Conservation (phyloP, 2,329 filamentous ascomycete species). For the Drechslerella stenobrocha region DNA sequence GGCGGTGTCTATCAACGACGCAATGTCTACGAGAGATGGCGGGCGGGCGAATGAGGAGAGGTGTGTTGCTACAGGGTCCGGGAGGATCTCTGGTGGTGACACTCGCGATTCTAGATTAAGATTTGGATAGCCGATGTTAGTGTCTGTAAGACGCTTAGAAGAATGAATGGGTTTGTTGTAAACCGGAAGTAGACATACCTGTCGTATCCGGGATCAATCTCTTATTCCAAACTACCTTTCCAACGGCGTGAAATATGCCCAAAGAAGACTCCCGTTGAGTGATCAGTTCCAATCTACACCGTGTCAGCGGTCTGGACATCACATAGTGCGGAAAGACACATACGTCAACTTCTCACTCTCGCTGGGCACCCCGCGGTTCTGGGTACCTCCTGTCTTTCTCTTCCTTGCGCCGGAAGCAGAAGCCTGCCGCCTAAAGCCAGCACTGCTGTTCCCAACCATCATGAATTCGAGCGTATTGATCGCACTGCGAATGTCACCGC, state of each 20-base stretch:
- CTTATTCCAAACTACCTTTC: slow-evolving; percentile 96
- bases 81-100: slow-evolving; percentile 28
- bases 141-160: no score
- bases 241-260: slow-evolving; percentile 93
- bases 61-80: slow-evolving; percentile 11
- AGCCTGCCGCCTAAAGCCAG: slow-evolving; percentile 18
- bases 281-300: slow-evolving; percentile 58
- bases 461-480: slow-evolving; percentile 89
- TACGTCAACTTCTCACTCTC: slow-evolving; percentile 79
- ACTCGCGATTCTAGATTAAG: slow-evolving; percentile 25
- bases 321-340: slow-evolving; percentile 61
- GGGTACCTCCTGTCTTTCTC: slow-evolving; percentile 59
- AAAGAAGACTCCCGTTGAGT: slow-evolving; percentile 74
- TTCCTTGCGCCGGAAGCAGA: slow-evolving; percentile 66
- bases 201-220: slow-evolving; percentile 10
- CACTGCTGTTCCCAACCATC: slow-evolving; percentile 48
- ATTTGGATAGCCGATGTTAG: no score
- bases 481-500: slow-evolving; percentile 91
- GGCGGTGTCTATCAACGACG: slow-evolving; percentile 84
- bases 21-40: slow-evolving; percentile 54
- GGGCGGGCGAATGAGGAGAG: slow-evolving; percentile 38
- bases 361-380: slow-evolving; percentile 66
- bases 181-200: neutral
- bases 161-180: no score
- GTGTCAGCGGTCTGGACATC: no score